A percentile compares a stretch with the other conserved stretches of the same genome.
Conservation (phyloP, 495 filamentous ascomycete species). For the Aspergillus egyptiacus region DNA sequence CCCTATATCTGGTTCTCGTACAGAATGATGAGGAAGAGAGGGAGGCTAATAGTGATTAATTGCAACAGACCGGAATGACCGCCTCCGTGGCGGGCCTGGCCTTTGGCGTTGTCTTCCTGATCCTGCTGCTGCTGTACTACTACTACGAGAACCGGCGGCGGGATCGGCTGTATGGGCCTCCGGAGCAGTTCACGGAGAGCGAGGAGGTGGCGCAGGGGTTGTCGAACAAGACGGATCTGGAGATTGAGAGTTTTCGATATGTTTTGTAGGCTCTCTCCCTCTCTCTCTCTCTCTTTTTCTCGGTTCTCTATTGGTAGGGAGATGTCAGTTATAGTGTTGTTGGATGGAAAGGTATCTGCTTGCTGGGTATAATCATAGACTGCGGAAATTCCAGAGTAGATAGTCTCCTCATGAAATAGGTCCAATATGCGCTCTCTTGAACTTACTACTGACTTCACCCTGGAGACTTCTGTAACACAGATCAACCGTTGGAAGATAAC, state of each 20-base stretch:
- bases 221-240: conserved; percentile 33
- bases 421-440: too few species aligned
- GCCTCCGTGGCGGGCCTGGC: conserved; percentile 28
- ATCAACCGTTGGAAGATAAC: too few species aligned
- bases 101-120: conserved; percentile 25
- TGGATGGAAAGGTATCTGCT: too few species aligned
- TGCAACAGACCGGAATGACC: conserved; percentile 28
- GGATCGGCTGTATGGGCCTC: conserved; percentile 22
- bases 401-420: too few species aligned
- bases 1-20: not conserved
- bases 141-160: conserved; percentile 26
- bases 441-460: too few species aligned
- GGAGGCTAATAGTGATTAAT: not conserved
- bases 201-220: conserved; percentile 27
- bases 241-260: conserved; percentile 34
- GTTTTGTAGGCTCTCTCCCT: conserved; percentile 14
- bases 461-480: too few species aligned
- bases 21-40: not conserved
- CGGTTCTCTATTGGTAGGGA: too few species aligned
- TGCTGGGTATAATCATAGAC: too few species aligned
- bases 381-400: too few species aligned
- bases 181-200: conserved; percentile 19
- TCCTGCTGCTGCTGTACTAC: conserved; percentile 26
- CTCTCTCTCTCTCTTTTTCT: too few species aligned
- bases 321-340: too few species aligned